phyloP scores from a whole-genome alignment of 768 basidiomycete species.

The Pleurotus djamor region DNA sequence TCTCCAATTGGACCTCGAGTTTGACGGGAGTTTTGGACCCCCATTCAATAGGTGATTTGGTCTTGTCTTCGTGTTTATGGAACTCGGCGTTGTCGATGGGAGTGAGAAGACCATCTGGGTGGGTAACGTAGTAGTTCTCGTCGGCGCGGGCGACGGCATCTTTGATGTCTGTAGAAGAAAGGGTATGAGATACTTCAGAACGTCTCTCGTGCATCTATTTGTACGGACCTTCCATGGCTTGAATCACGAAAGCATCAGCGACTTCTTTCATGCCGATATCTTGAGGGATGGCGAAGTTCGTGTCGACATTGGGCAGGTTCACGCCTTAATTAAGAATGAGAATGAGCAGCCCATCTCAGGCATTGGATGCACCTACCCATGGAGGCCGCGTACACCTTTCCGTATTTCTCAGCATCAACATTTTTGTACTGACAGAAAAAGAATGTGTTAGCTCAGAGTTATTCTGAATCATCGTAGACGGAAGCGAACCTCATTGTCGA shows the following conservation, averaged over 20 bases:
- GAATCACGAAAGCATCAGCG: not conserved
- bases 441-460: not conserved
- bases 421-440: not conserved
- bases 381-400: not conserved
- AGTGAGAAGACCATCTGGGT: too few relatives aligned
- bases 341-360: not conserved
- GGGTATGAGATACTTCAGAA: not conserved
- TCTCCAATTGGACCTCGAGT: not conserved
- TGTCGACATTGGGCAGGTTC: not conserved
- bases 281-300: not conserved
- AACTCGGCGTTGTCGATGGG: not conserved
- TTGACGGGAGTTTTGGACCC: not conserved
- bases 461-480: too few relatives aligned
- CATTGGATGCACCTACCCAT: not conserved
- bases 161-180: not conserved
- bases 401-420: not conserved
- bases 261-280: not conserved
- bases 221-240: not conserved
- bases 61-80: not conserved
- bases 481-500: not conserved
- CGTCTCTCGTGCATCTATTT: not conserved
- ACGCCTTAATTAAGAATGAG: not conserved
- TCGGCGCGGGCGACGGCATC: not conserved
- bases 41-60: not conserved
- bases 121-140: too few relatives aligned